These are phyloP conservation scores for Zymoseptoria tritici DNA, from an alignment of 2,329 filamentous ascomycete species.

Conservation along the genomic window DNA sequence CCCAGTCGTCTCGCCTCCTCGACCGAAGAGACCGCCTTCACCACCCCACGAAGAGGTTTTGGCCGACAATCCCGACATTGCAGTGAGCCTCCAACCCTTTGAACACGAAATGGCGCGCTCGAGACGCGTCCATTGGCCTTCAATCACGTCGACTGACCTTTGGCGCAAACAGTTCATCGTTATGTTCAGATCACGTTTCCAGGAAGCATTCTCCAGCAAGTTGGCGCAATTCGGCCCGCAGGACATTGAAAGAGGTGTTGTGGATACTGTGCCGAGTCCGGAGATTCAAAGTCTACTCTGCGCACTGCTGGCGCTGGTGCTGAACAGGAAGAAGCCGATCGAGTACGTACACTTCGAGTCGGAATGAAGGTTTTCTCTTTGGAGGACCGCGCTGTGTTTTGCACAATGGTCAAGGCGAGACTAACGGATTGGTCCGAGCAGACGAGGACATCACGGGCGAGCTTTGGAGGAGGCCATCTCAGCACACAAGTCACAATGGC, in stretches of 20 bases:
- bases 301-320: constrained; percentile 74
- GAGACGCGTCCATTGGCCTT: constrained; percentile 18
- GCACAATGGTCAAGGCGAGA: background rate
- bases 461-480: constrained; percentile 89
- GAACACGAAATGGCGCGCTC: constrained; percentile 25
- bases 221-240: constrained; percentile 87
- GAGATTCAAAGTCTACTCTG: constrained; percentile 84
- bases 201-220: constrained; percentile 79
- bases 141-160: constrained; percentile 37
- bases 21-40: constrained; percentile 68
- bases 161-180: constrained; percentile 71
- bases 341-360: constrained; percentile 61
- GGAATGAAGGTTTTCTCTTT: background rate
- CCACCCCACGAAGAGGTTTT: constrained; percentile 85
- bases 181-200: constrained; percentile 93
- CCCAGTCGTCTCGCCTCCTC: constrained; percentile 28
- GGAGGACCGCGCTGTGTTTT: background rate
- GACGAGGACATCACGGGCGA: constrained; percentile 83
- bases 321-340: constrained; percentile 97
- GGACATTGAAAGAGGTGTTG: constrained; percentile 82
- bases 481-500: constrained; percentile 82
- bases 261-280: constrained; percentile 69
- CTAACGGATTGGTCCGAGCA: constrained; percentile 39
- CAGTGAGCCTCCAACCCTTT: constrained; percentile 55
- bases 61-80: constrained; percentile 85